These are phyloP conservation scores for Scheffersomyces segobiensis DNA, from an alignment of 1,139 yeast species.

Conservation along the genomic window DNA sequence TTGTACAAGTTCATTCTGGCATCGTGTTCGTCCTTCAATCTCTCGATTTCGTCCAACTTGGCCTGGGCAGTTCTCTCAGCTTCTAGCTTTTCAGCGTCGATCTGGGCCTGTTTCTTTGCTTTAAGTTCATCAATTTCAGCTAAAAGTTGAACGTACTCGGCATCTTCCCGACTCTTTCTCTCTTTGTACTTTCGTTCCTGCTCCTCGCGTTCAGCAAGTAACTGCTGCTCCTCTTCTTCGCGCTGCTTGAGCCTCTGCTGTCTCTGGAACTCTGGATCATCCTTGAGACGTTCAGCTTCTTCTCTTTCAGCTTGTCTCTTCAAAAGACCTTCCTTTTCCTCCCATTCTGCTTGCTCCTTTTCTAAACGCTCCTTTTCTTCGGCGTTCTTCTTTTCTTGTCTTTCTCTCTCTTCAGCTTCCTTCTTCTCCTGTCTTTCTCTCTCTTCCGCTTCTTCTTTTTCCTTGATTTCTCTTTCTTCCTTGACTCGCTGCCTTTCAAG, in stretches of 20 bases:
- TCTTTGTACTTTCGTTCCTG: slow-evolving; percentile 27
- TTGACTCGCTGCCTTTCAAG: slow-evolving; percentile 39
- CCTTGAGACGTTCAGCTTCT: slow-evolving; percentile 21
- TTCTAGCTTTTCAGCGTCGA: slow-evolving; percentile 28
- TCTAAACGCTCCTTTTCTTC: slow-evolving; percentile 13
- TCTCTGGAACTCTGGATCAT: slow-evolving; percentile 30
- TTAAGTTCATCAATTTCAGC: slow-evolving; percentile 34
- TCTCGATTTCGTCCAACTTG: slow-evolving; percentile 35
- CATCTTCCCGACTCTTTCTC: slow-evolving; percentile 22
- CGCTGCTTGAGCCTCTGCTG: slow-evolving; percentile 25
- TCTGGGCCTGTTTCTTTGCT: slow-evolving; percentile 21
- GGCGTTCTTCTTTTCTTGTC: slow-evolving; percentile 17
- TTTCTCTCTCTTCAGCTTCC: slow-evolving; percentile 9
- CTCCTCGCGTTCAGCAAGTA: slow-evolving; percentile 27
- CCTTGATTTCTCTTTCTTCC: slow-evolving; percentile 35
- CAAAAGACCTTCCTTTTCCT: slow-evolving; percentile 9
- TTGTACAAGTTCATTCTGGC: slow-evolving; percentile 30
- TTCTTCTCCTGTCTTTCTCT: slow-evolving; percentile 27
- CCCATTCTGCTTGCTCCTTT: slow-evolving; percentile 10
- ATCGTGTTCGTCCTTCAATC: slow-evolving; percentile 35
- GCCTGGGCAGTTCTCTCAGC: slow-evolving; percentile 35
- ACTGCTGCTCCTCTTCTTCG: slow-evolving; percentile 28
- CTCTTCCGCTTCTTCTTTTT: slow-evolving; percentile 32
- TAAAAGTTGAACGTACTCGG: slow-evolving; percentile 20
- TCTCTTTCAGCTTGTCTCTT: slow-evolving; percentile 17